Percentiles rank a stretch among this genome's conserved stretches.
phyloP scores from a whole-genome alignment of 139 green algal genomes.

The Tetradesmus obliquus region DNA sequence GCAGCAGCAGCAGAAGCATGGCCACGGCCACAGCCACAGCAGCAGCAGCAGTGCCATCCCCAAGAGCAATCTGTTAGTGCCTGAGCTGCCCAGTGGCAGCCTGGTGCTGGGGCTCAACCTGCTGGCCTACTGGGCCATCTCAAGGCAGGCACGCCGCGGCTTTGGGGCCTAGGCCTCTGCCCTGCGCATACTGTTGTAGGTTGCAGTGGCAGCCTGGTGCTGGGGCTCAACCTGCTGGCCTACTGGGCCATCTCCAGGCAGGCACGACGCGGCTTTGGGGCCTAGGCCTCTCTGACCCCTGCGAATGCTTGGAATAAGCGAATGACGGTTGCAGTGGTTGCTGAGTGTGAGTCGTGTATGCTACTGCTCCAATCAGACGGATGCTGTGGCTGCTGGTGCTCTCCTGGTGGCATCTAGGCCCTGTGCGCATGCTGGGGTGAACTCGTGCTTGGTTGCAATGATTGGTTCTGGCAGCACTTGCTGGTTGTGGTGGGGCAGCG shows the following conservation, averaged over 20 bases:
- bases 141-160: conserved; percentile 8
- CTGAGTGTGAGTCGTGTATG: too few species aligned
- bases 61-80: conserved; percentile 15
- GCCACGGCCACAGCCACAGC: conserved; percentile 6
- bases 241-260: conserved; percentile 45
- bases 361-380: too few species aligned
- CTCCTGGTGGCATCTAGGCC: too few species aligned
- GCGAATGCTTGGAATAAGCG: too few species aligned
- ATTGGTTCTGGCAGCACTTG: neutral
- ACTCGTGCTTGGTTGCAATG: too few species aligned
- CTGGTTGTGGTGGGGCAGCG: neutral
- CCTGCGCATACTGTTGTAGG: too few species aligned
- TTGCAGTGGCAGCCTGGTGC: conserved; percentile 7
- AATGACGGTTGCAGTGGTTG: too few species aligned
- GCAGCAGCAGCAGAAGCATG: neutral
- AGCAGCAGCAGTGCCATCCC: neutral
- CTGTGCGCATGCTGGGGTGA: too few species aligned
- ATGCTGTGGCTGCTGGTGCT: too few species aligned
- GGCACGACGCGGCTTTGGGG: conserved; percentile 10
- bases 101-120: conserved; percentile 54
- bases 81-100: neutral
- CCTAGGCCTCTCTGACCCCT: too few species aligned
- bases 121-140: conserved; percentile 45
- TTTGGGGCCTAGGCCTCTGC: neutral
- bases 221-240: conserved; percentile 51